Evolutionary conservation across 1,139 yeast species (phyloP).

Genomic region (Schizosaccharomyces versatilis): DNA sequence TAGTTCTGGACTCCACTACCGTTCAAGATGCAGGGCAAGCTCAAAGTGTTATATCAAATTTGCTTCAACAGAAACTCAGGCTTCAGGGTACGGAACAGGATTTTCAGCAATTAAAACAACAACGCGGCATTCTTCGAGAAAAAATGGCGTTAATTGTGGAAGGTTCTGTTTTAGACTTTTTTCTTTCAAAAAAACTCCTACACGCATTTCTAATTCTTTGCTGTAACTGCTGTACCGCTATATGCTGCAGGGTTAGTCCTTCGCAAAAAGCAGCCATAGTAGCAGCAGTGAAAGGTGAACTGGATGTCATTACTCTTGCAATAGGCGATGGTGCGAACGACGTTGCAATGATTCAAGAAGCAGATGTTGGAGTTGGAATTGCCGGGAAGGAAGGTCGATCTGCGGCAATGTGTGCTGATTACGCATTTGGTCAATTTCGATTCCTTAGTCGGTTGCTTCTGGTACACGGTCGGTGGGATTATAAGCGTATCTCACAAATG

Average conservation of each 20-base stretch:
- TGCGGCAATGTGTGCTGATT: conserved; percentile 94
- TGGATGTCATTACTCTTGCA: conserved; percentile 74
- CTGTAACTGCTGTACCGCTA: conserved; percentile 79
- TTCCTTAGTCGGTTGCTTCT: conserved; percentile 53
- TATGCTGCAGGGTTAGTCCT: conserved; percentile 92
- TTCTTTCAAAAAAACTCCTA: conserved; percentile 31
- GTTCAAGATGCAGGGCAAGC: conserved; percentile 27
- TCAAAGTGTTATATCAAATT: conserved; percentile 34
- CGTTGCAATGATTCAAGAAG: conserved; percentile 96
- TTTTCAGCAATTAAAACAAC: conserved; percentile 36
- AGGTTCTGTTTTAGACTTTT: conserved; percentile 72
- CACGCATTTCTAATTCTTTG: conserved; percentile 63
- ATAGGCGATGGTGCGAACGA: conserved; percentile 88
- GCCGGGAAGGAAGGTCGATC: conserved; percentile 97
- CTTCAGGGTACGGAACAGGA: conserved; percentile 42
- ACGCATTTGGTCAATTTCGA: conserved; percentile 87
- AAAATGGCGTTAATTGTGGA: conserved; percentile 70
- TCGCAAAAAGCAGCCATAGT: conserved; percentile 94
- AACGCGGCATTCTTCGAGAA: conserved; percentile 60
- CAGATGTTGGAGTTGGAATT: conserved; percentile 93
- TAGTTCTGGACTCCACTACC: conserved; percentile 38
- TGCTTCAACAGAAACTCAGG: conserved; percentile 38
- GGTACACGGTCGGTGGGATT: conserved; percentile 94
- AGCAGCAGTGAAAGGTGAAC: conserved; percentile 57
- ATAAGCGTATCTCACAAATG: conserved; percentile 79